Percentiles rank a stretch among this genome's conserved stretches.
phyloP scores from a whole-genome alignment of 2,329 filamentous ascomycete species.

The Aspergillus clavatus region DNA sequence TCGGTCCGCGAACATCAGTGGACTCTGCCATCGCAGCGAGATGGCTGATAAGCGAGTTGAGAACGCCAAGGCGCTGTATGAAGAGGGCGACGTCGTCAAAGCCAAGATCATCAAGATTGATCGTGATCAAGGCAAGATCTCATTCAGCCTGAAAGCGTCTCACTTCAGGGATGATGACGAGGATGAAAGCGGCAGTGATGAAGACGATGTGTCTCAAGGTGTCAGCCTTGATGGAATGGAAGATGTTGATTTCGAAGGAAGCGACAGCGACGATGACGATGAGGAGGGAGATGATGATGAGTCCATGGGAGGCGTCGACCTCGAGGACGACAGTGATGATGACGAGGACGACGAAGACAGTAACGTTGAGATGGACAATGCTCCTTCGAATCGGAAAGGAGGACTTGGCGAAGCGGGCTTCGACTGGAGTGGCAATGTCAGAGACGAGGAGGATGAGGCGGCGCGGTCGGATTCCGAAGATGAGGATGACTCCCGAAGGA shows the following conservation, averaged over 20 bases:
- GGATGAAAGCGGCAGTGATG: constrained; percentile 43
- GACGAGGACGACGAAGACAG: constrained; percentile 46
- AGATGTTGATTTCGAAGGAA: constrained; percentile 32
- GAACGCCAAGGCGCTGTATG: constrained; percentile 85
- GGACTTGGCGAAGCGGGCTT: constrained; percentile 72
- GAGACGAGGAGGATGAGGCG: constrained; percentile 48
- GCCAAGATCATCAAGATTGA: constrained; percentile 81
- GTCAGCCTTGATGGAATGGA: constrained; percentile 29
- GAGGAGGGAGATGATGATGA: constrained; percentile 30
- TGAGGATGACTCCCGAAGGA: constrained; percentile 43
- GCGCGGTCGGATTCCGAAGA: constrained; percentile 49
- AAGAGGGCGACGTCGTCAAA: constrained; percentile 88
- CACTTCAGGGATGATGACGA: constrained; percentile 66
- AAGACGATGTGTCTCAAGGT: constrained; percentile 38
- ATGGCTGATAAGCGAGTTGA: constrained; percentile 80
- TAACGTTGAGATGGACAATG: constrained; percentile 39
- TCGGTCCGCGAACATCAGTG: constrained; percentile 80
- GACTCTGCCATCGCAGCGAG: constrained; percentile 85
- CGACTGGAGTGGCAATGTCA: constrained; percentile 72
- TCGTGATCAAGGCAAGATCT: constrained; percentile 68
- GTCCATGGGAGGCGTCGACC: constrained; percentile 43
- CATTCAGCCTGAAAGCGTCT: constrained; percentile 86
- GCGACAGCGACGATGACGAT: constrained; percentile 33
- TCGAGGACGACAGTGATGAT: constrained; percentile 40
- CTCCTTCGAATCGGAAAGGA: constrained; percentile 36